Evolutionary conservation across 1,139 yeast genomes (phyloP).

Genomic region (Lodderomyces theae): DNA sequence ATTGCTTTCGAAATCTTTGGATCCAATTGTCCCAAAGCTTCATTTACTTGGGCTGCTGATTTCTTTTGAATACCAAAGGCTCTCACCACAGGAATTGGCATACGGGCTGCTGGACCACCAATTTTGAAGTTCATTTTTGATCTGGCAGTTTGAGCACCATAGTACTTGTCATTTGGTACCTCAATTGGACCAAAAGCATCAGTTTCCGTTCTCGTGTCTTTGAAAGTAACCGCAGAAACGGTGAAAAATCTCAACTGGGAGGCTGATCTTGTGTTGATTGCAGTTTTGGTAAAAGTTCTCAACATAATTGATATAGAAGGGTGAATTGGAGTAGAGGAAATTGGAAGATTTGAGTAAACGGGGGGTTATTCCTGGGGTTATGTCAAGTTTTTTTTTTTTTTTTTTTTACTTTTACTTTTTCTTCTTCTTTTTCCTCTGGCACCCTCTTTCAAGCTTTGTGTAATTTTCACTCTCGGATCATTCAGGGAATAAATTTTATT

Average conservation of each 20-base stretch:
- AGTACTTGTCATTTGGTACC: slow-evolving; percentile 80
- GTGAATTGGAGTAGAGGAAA: neutral
- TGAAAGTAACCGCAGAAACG: slow-evolving; percentile 23
- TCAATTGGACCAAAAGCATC: slow-evolving; percentile 97
- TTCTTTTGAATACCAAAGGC: slow-evolving; percentile 94
- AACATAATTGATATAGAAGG: slow-evolving; percentile 27
- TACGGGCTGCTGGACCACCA: slow-evolving; percentile 85
- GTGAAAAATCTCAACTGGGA: slow-evolving; percentile 27
- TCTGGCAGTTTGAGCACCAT: slow-evolving; percentile 99
- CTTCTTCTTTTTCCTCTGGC: neutral
- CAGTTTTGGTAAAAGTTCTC: slow-evolving; percentile 24
- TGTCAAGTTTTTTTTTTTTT: neutral
- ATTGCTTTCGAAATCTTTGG: slow-evolving; percentile 81
- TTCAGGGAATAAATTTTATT: slow-evolving; percentile 4
- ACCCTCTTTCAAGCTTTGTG: neutral
- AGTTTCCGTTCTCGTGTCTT: slow-evolving; percentile 66
- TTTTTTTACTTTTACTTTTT: neutral
- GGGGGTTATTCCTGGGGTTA: neutral
- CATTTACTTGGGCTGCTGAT: slow-evolving; percentile 92
- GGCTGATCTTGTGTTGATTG: slow-evolving; percentile 10
- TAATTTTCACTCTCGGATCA: slow-evolving; percentile 1
- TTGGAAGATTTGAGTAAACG: neutral
- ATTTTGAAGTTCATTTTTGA: slow-evolving; percentile 91
- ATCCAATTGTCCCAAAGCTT: slow-evolving; percentile 74
- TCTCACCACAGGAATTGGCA: slow-evolving; percentile 86